Evolutionary conservation across 768 basidiomycete species (phyloP).

Genomic region (Sarcodon aspratus): DNA sequence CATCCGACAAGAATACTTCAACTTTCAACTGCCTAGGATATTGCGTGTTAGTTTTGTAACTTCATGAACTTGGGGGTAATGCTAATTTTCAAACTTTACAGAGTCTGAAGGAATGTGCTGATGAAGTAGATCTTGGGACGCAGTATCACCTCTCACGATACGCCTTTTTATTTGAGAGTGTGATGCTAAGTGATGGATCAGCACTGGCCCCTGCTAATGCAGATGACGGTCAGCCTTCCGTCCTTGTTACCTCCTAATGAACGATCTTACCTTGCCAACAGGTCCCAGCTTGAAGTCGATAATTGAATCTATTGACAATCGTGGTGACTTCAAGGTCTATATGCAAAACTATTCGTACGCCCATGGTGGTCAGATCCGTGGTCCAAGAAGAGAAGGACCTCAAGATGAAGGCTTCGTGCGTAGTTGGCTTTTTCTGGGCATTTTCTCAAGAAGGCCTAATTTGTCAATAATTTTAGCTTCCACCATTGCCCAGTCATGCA

Average conservation of each 20-base stretch:
- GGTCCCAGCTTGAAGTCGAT: conserved; percentile 74
- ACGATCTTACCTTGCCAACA: conserved; percentile 8
- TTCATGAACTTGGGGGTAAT: neutral
- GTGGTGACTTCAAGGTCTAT: conserved; percentile 88
- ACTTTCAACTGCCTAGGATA: conserved; percentile 90
- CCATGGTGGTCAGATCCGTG: conserved; percentile 51
- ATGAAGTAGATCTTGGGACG: conserved; percentile 95
- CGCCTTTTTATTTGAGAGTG: conserved; percentile 88
- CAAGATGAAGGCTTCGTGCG: conserved; percentile 89
- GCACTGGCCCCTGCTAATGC: conserved; percentile 64
- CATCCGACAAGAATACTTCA: conserved; percentile 95
- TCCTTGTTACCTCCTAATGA: conserved; percentile 1
- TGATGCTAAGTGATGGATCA: conserved; percentile 79
- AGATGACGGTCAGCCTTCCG: conserved; percentile 25
- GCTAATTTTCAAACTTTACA: neutral
- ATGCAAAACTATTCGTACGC: conserved; percentile 98
- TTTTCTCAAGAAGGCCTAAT: conserved; percentile 1
- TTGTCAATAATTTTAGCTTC: conserved; percentile 31
- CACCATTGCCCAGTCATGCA: conserved; percentile 30
- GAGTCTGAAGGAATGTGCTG: conserved; percentile 86
- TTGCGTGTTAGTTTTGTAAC: conserved; percentile 57
- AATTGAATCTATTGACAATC: conserved; percentile 88
- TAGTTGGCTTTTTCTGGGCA: conserved; percentile 11
- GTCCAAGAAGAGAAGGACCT: conserved; percentile 84
- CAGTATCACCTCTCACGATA: conserved; percentile 96